These are phyloP conservation scores for Pestalotiopsis sp. DNA, from an alignment of 2,329 filamentous ascomycete species.

Conservation along the genomic window DNA sequence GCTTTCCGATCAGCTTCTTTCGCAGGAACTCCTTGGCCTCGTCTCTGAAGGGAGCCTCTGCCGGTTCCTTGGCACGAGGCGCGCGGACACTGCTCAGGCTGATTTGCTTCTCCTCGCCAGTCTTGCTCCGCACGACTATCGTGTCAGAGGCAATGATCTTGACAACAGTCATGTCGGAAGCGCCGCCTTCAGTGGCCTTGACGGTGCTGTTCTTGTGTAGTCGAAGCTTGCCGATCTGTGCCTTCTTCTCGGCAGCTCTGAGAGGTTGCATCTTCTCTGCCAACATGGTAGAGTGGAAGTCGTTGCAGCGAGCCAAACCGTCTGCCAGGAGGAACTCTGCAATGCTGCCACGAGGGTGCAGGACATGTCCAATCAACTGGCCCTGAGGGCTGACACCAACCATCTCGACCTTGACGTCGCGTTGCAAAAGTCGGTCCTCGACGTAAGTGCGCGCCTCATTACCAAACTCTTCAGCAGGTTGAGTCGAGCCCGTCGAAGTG, in stretches of 20 bases:
- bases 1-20: constrained; percentile 94
- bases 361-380: constrained; percentile 83
- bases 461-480: constrained; percentile 85
- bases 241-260: constrained; percentile 83
- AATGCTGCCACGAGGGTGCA: constrained; percentile 91
- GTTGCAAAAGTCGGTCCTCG: constrained; percentile 82
- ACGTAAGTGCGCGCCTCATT: constrained; percentile 89
- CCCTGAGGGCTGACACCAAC: constrained; percentile 88
- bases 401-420: constrained; percentile 79
- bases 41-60: constrained; percentile 85
- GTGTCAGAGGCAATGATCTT: constrained; percentile 90
- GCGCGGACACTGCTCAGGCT: constrained; percentile 92
- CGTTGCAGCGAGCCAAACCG: constrained; percentile 88
- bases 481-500: constrained; percentile 75
- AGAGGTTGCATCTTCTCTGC: constrained; percentile 86
- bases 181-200: constrained; percentile 64
- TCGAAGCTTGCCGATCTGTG: constrained; percentile 75
- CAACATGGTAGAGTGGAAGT: constrained; percentile 92
- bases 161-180: constrained; percentile 80
- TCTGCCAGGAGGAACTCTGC: constrained; percentile 88
- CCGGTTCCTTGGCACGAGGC: constrained; percentile 84
- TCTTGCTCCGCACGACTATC: constrained; percentile 82
- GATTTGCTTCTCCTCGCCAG: constrained; percentile 84
- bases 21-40: constrained; percentile 96
- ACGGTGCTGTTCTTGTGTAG: constrained; percentile 81